Base-by-base conservation (phyloP, 148 eudicot genomes). In the Vaccinium myrtillus region DNA sequence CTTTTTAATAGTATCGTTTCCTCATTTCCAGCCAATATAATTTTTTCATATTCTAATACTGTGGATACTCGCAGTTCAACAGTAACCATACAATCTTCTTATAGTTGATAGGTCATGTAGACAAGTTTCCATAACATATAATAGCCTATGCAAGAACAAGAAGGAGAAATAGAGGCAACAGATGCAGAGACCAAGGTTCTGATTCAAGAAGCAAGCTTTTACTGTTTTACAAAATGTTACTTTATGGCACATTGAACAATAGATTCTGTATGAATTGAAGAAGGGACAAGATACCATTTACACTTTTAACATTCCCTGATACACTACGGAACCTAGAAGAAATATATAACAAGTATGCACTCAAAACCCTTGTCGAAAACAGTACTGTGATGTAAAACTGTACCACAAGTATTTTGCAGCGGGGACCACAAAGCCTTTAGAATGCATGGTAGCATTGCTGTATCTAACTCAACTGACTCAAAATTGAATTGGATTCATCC, bases 381-480 rank as follows among this genome's bases (percentile, higher is more conserved):
- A 71, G 84, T 51, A 30, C 19, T 8, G 77, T 27, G 77, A 54
- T 5, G 59, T 10, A 70, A 70, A 53, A 71, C 21, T 30, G 27
- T 19, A 48, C 77, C 61, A 23, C 21, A 49, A 15, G 18, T 46
- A 23, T 50, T 16, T 4, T 30, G 23, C 61, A 36, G 39, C 59
- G 8, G 51, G 43, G 9, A 10, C 56, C 49, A 50, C 30, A 5
- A 18, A 53, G 54, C 25, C 30, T 30, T 19, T 32, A 0, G n/a
- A 53, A 30, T 69, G n/a, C 46, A 50, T 0, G 27, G 59, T 25
- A 27, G 77, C 16, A 27, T 21, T 71, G 43, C 39, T 59, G 75
- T 51, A 39, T 18, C 78, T 51, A 74, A 81, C 27, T 80, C 43
- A 80, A 74, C 74, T 43, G 74, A 55, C 59, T 65, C 83, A 43